These are phyloP conservation scores for Chloris gayana DNA, from an alignment of 176 grass and related monocot genomes.

Conservation along the genomic window DNA sequence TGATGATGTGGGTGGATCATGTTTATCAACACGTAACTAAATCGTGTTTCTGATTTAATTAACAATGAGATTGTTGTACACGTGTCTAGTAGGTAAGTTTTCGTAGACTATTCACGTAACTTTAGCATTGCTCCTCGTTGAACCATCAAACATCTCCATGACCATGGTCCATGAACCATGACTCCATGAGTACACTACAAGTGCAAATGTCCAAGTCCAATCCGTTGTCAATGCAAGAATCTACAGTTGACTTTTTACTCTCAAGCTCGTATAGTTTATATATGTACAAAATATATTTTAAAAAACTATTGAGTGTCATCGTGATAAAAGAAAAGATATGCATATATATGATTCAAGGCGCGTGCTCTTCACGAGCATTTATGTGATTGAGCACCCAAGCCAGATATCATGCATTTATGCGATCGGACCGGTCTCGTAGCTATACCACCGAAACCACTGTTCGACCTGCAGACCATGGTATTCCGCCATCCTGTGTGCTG, in stretches of 20 bases:
- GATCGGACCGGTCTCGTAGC: background rate
- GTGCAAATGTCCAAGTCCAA: too few relatives aligned
- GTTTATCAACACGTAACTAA: too few relatives aligned
- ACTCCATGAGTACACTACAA: too few relatives aligned
- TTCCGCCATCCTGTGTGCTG: background rate
- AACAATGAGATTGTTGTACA: too few relatives aligned
- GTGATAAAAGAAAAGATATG: background rate
- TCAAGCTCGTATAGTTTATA: background rate
- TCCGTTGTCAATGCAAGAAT: background rate
- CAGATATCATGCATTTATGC: background rate
- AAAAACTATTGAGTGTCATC: background rate
- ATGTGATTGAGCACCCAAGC: background rate
- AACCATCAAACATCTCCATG: too few relatives aligned
- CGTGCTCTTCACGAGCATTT: background rate
- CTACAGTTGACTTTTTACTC: background rate
- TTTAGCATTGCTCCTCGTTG: too few relatives aligned
- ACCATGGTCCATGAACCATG: too few relatives aligned
- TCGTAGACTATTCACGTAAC: too few relatives aligned
- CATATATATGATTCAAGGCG: background rate
- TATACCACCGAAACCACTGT: background rate
- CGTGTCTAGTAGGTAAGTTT: too few relatives aligned
- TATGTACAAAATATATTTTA: too few relatives aligned
- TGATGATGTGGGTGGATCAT: too few relatives aligned
- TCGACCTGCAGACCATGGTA: background rate
- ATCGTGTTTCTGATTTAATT: too few relatives aligned